phyloP scores from a whole-genome alignment of 2,329 filamentous ascomycete genomes.

The Nemania abortiva region DNA sequence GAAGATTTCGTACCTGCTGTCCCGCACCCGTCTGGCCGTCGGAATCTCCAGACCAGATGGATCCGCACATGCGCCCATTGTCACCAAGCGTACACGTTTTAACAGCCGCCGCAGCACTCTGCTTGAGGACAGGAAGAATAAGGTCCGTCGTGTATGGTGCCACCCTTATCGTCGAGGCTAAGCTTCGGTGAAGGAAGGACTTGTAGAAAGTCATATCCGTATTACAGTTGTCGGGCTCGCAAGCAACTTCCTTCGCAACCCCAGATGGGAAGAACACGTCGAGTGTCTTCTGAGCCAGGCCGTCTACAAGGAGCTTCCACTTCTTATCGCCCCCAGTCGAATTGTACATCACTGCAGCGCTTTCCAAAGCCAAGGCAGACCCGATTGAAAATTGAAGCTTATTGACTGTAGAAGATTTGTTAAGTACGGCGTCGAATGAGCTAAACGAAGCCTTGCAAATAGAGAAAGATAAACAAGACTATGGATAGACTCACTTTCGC shows the following conservation, averaged over 20 bases:
- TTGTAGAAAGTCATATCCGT: constrained; percentile 68
- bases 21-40: constrained; percentile 63
- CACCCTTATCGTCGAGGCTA: constrained; percentile 54
- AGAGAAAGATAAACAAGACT: neutral
- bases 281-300: constrained; percentile 59
- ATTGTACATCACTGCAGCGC: constrained; percentile 56
- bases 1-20: constrained; percentile 64
- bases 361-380: constrained; percentile 60
- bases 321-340: constrained; percentile 54
- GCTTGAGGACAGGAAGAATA: constrained; percentile 53
- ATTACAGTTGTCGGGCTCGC: constrained; percentile 63
- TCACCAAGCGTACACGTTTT: constrained; percentile 50
- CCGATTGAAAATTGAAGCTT: constrained; percentile 64
- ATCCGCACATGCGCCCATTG: constrained; percentile 50
- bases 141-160: constrained; percentile 53
- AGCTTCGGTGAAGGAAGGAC: constrained; percentile 65
- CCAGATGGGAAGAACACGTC: constrained; percentile 62
- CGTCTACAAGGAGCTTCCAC: constrained; percentile 61
- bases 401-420: constrained; percentile 50
- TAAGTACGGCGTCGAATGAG: neutral
- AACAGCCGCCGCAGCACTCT: constrained; percentile 56
- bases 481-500: constrained; percentile 42
- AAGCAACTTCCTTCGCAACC: constrained; percentile 66
- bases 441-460: neutral
- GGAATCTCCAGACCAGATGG: constrained; percentile 42